Base-by-base conservation (phyloP, 345 rosid genomes). In the Gossypium longicalyx region DNA sequence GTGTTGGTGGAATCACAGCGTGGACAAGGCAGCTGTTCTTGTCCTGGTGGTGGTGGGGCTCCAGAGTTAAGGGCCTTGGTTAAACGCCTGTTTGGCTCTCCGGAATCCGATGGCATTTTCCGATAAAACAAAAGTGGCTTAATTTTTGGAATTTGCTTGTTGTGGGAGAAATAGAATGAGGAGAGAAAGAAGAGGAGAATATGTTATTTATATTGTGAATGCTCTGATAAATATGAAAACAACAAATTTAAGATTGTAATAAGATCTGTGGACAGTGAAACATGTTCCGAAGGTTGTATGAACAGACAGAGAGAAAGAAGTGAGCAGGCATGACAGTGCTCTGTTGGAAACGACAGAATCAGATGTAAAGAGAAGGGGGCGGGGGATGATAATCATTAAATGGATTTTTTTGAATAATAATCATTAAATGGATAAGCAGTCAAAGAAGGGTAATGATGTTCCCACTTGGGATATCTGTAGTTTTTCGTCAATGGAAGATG, bases 1-100 rank as follows among this genome's bases (percentile, higher is more conserved):
- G 98, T 93, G 85, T 88, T 91, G 79, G 88, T 88, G 53, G 98
- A 93, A 67, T 93, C 90, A 25, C 98, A 93, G 45, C 98, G 97
- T 2, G 98, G 98, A 69, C 98, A 94, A 3, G 97, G 90, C 23
- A 94, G 87, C 74, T 94, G 98, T 73, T 91, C 94, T 77, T 89
- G 98, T 53, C 89, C 89, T 43, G 89, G 89, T 9, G 73, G 85
- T 1, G 86, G 84, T 1, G 86, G 82, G 13, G 81, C 81, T 23
- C 77, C 87, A 11, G 77, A 45, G 56, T 51, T 84, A 49, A 60
- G 73, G 53, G 81, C 53, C 77, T 83, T 81, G 67, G 82, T 59
- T 38, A 74, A 12, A 11, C 79, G 80, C 73, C 83, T 76, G 19
- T 78, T 25, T 54, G 4, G 62, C 10, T 89, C 86, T n/a, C 73